Conservation (phyloP, 2,329 filamentous ascomycete species). For the Microthyrium microscopicum region DNA sequence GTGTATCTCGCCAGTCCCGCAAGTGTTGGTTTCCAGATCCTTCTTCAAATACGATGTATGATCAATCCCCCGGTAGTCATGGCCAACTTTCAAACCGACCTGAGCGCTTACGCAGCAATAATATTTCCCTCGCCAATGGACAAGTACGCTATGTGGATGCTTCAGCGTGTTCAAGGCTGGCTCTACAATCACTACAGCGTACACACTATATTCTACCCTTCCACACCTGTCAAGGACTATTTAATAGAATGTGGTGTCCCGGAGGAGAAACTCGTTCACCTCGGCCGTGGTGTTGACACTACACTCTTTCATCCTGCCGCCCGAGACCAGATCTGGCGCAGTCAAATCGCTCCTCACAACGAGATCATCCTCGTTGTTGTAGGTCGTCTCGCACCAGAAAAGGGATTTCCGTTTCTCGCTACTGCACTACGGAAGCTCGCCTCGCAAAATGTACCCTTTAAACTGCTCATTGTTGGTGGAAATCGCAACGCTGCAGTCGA, state of each 20-base stretch:
- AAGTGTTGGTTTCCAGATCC: slow-evolving; percentile 52
- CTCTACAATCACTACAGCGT: slow-evolving; percentile 46
- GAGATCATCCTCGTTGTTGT: slow-evolving; percentile 51
- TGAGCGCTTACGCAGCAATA: slow-evolving; percentile 52
- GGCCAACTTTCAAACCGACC: slow-evolving; percentile 56
- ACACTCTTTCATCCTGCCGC: slow-evolving; percentile 40
- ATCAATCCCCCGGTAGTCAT: slow-evolving; percentile 39
- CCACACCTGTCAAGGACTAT: slow-evolving; percentile 44
- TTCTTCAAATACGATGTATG: slow-evolving; percentile 50
- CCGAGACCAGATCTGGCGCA: slow-evolving; percentile 35
- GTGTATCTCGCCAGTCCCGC: slow-evolving; percentile 56
- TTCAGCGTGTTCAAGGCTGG: slow-evolving; percentile 47
- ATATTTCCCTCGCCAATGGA: slow-evolving; percentile 49
- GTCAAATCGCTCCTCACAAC: slow-evolving; percentile 39
- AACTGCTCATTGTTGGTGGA: slow-evolving; percentile 49
- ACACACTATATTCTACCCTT: slow-evolving; percentile 53
- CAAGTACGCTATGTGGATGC: slow-evolving; percentile 42
- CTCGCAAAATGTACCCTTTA: slow-evolving; percentile 39
- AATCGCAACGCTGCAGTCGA: slow-evolving; percentile 49
- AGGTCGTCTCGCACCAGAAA: slow-evolving; percentile 51
- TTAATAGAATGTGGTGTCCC: slow-evolving; percentile 41
- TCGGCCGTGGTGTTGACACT: slow-evolving; percentile 50
- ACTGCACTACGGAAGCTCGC: slow-evolving; percentile 38
- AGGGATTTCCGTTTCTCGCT: slow-evolving; percentile 53
- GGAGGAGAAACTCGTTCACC: slow-evolving; percentile 37